A percentile compares a stretch with the other conserved stretches of the same genome.
Evolutionary conservation across 768 basidiomycete species (phyloP).

Genomic region (Chlorophyllum brunneum): DNA sequence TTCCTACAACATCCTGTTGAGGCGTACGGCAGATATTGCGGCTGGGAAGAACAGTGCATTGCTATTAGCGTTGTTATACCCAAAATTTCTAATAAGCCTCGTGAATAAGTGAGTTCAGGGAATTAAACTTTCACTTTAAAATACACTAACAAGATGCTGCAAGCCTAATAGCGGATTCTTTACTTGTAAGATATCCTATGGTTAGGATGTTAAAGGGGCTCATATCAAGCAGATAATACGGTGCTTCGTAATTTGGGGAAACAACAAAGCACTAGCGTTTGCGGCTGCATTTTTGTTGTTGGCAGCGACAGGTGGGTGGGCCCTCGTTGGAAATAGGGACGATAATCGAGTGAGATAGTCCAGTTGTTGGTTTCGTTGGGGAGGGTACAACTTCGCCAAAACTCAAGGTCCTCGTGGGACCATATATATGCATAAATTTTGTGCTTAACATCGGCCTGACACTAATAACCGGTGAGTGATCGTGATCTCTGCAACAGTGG

Average conservation of each 20-base stretch:
- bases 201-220: no score
- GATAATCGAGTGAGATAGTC: not conserved
- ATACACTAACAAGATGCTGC: no score
- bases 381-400: conserved; percentile 17
- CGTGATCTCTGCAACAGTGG: not conserved
- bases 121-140: no score
- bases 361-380: conserved; percentile 21
- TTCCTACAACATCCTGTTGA: conserved; percentile 27
- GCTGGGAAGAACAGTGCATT: conserved; percentile 12
- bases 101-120: conserved; percentile 38
- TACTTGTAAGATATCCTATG: conserved; percentile 15
- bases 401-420: conserved; percentile 13
- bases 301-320: conserved; percentile 27
- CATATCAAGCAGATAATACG: conserved; percentile 27
- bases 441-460: conserved; percentile 32
- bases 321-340: not conserved
- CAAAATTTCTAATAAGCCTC: conserved; percentile 33
- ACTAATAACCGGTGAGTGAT: conserved; percentile 26
- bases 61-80: conserved; percentile 19
- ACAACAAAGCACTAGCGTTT: conserved; percentile 23
- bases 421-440: conserved; percentile 30
- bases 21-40: conserved; percentile 14
- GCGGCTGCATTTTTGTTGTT: conserved; percentile 26
- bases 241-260: conserved; percentile 37
- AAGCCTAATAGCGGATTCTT: conserved; percentile 15